phyloP scores from a whole-genome alignment of 2,329 filamentous ascomycete species.

The Epichloe typhina region DNA sequence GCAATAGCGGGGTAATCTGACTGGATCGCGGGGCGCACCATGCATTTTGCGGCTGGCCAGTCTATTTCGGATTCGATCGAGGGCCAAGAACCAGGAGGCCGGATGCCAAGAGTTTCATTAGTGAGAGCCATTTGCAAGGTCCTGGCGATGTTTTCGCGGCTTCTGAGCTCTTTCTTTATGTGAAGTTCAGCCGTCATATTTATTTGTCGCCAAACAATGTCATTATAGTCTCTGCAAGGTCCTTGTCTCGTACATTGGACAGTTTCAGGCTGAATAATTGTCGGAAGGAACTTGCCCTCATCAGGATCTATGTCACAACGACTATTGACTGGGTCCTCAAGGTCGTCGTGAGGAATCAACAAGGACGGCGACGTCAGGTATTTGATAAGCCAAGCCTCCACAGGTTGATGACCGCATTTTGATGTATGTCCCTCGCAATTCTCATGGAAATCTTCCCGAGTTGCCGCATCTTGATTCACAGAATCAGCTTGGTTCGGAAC shows the following conservation, averaged over 20 bases:
- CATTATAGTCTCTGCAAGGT: constrained; percentile 4
- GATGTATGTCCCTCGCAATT: neutral
- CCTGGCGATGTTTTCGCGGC: constrained; percentile 10
- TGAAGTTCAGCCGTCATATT: constrained; percentile 16
- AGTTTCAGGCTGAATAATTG: constrained; percentile 20
- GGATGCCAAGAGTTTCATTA: neutral
- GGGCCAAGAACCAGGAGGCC: neutral
- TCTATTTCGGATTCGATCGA: constrained; percentile 1
- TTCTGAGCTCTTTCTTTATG: constrained; percentile 13
- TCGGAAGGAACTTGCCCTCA: constrained; percentile 21
- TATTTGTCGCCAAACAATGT: constrained; percentile 15
- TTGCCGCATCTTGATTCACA: neutral
- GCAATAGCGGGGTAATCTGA: constrained; percentile 27
- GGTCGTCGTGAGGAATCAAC: neutral
- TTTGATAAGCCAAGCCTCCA: constrained; percentile 2
- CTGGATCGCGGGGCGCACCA: constrained; percentile 27
- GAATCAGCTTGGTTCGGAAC: neutral
- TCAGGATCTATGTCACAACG: constrained; percentile 23
- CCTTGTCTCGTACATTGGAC: constrained; percentile 5
- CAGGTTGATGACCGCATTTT: neutral
- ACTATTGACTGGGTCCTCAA: neutral
- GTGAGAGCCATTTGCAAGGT: neutral
- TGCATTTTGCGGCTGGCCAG: constrained; percentile 20
- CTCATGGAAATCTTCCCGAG: neutral
- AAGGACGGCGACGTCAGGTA: neutral